Percentiles rank a stretch among this genome's conserved stretches.
Evolutionary conservation across 129 eudicot genomes (phyloP).

Genomic region (Heracleum sosnowskyi): DNA sequence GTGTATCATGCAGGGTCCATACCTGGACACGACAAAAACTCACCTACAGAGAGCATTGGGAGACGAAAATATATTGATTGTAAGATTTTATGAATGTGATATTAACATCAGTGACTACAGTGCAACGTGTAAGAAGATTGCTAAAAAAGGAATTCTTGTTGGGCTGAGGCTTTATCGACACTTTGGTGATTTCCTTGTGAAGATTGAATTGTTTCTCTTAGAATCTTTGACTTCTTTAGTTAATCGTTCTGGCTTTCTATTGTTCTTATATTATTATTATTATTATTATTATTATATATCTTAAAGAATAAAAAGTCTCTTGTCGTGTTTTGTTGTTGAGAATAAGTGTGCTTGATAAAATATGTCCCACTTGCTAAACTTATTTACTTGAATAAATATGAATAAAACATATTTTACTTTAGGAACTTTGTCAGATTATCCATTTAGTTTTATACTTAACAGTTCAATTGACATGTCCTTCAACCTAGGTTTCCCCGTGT

Average conservation of each 20-base stretch:
- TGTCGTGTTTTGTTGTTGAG: background rate
- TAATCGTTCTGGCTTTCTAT: background rate
- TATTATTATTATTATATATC: too few relatives aligned
- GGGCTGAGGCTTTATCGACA: slow-evolving; percentile 22
- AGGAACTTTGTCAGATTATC: background rate
- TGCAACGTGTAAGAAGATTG: slow-evolving; percentile 7
- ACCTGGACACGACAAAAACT: slow-evolving; percentile 34
- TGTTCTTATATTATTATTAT: background rate
- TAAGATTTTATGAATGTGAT: slow-evolving; percentile 26
- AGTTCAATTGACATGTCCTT: background rate
- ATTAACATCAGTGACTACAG: background rate
- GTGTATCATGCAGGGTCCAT: slow-evolving; percentile 39
- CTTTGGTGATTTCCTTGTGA: slow-evolving; percentile 22
- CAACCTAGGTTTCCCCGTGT: background rate
- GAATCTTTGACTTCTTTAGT: background rate
- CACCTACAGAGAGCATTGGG: slow-evolving; percentile 51
- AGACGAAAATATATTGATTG: slow-evolving; percentile 54
- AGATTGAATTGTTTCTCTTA: background rate
- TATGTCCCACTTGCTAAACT: background rate
- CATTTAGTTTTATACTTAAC: background rate
- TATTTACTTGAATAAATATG: background rate
- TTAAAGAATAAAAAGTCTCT: background rate
- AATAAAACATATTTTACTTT: background rate
- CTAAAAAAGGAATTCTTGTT: slow-evolving; percentile 26
- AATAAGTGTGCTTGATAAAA: background rate